Evolutionary conservation across 208 protist genomes (phyloP), one percentile per base, ranked within the genome.

Genomic region (Acanthamoeba culbertsoni): DNA sequence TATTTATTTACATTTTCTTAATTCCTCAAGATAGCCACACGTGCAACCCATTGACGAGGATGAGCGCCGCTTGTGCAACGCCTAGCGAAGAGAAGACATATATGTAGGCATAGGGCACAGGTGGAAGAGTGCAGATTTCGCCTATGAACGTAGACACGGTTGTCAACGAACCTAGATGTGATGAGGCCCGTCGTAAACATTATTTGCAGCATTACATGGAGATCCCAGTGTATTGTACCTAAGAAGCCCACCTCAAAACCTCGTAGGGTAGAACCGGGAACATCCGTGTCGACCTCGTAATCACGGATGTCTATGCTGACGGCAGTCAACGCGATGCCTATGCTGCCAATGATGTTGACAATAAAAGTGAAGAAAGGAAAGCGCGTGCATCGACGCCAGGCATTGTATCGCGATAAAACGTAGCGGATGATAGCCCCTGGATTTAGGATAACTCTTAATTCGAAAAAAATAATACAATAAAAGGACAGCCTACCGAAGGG

Each of bases 301-400:
- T 53, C 53, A 28, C 43, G 51, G 12, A 68, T 31, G 6, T 40
- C 55, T 5, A 91, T n/a, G 84, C 84, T 71, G 40, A 91, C n/a
- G 35, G 16, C 35, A 10, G 40, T 48, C 20, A 91, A n/a, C 18
- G 53, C 84, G 33, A 91, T 18, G 12, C 35, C 59, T 18, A 91
- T 91, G 53, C 51, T 71, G 55, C 53, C 84, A 26, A 71, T 28
- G 59, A 91, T 18, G 53, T 91, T 91, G 84, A 71, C 59, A 37
- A 68, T 14, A 53, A 91, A 91, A 23, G 84, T 91, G 84, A 91
- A 91, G 59, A 91, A 91, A 5, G 84, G 84, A 35, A 91, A 91
- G 10, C 53, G 46, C 2, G 43, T 26, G n/a, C 84, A 91, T 33
- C 84, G 46, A 26, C 51, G 55, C 84, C 84, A 91, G 23, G 53